Base-by-base conservation (phyloP, 257 asterid genomes). In the Eucommia ulmoides region DNA sequence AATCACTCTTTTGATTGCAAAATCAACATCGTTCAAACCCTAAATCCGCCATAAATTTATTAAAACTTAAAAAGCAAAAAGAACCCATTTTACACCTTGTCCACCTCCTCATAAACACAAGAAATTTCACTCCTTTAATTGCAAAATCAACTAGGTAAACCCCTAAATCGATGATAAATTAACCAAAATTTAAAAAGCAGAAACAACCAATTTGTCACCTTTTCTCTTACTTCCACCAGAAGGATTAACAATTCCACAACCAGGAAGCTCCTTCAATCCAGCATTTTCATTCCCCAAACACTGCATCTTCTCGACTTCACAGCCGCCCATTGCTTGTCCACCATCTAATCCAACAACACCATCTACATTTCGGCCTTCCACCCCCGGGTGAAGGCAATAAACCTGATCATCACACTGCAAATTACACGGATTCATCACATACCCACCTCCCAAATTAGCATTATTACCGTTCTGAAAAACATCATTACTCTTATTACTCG, bases 391-490 rank as follows among this genome's bases (percentile, higher is more conserved):
- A 53, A 77, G 78, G 66, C 98, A 91, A 70, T 85, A 66, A 50
- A 89, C 84, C 67, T 74, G 92, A 59, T 89, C 98, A 44, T 45
- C 68, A 19, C 80, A 70, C 58, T 81, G 94, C 74, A 78, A 54
- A 54, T 83, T 83, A 74, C 98, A 91, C 0, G 93, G 69, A 62
- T 86, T 83, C 76, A 81, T 61, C 72, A 78, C 73, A 60, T 78
- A 83, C 8, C 88, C 72, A 6, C 82, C 82, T 0, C 79, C 74
- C 67, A 59, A 17, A 45, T 61, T 88, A 54, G 84, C 56, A 47
- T 78, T 74, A 16, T 49, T 53, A n/a, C 64, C 47, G 62, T 58
- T 67, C 49, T 61, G 81, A 62, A 73, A 74, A 19, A 51, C 63
- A 58, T 73, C 75, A 22, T 67, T 83, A 58, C 41, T 52, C 75